Evolutionary conservation across 805 yeast species (phyloP).

Genomic region (Saturnispora hagleri): DNA sequence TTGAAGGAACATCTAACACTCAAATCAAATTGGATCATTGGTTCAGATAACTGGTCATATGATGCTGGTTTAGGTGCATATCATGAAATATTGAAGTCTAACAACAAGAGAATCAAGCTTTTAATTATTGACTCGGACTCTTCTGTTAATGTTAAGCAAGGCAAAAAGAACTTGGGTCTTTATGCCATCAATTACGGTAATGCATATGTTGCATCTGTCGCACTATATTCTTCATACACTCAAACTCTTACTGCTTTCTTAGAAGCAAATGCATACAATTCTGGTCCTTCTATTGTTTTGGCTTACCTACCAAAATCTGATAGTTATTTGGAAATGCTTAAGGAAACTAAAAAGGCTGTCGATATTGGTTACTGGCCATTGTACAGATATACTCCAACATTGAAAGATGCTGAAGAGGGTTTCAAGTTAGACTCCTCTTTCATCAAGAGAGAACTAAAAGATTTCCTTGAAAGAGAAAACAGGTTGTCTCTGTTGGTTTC

Average conservation of each 20-base stretch:
- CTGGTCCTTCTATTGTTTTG: conserved; percentile 86
- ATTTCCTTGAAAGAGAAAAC: conserved; percentile 84
- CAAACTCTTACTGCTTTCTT: conserved; percentile 81
- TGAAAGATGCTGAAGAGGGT: conserved; percentile 36
- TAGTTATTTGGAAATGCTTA: conserved; percentile 62
- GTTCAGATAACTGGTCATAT: conserved; percentile 93
- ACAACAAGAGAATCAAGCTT: conserved; percentile 64
- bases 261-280: conserved; percentile 72
- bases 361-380: conserved; percentile 97
- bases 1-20: conserved; percentile 37
- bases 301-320: conserved; percentile 77
- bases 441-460: conserved; percentile 64
- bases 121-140: conserved; percentile 85
- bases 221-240: conserved; percentile 87
- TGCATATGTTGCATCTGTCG: conserved; percentile 88
- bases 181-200: conserved; percentile 91
- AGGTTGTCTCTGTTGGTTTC: conserved; percentile 67
- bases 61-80: conserved; percentile 90
- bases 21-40: conserved; percentile 71
- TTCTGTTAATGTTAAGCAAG: conserved; percentile 36
- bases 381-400: conserved; percentile 70
- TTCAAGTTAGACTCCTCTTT: conserved; percentile 82
- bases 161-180: conserved; percentile 87
- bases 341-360: conserved; percentile 82
- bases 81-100: conserved; percentile 70